These are phyloP conservation scores for Boletus insuetus DNA, from an alignment of 768 basidiomycete species.

Conservation along the genomic window DNA sequence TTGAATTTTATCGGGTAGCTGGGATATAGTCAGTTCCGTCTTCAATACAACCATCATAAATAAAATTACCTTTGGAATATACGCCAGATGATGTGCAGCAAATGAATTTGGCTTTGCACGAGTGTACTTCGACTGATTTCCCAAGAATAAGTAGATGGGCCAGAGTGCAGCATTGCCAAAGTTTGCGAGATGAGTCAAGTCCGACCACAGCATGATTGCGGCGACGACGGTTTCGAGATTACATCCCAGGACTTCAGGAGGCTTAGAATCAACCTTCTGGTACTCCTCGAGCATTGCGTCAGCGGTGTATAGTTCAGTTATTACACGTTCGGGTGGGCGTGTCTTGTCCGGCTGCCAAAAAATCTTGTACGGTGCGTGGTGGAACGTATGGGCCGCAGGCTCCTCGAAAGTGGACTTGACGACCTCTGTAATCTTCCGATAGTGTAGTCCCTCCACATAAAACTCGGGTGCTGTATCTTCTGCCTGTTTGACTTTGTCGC, in stretches of 20 bases:
- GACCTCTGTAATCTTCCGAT: conserved; percentile 21
- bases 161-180: conserved; percentile 17
- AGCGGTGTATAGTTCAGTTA: neutral
- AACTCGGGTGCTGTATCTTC: neutral
- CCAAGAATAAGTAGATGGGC: conserved; percentile 14
- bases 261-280: neutral
- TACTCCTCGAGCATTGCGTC: neutral
- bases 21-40: no score
- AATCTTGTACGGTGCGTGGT: conserved; percentile 14
- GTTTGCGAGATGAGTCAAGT: conserved; percentile 22
- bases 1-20: neutral
- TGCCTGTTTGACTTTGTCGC: neutral
- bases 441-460: conserved; percentile 22
- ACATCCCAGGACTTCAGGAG: neutral
- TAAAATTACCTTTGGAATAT: neutral
- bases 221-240: conserved; percentile 3
- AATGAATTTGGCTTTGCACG: neutral
- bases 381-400: conserved; percentile 10
- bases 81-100: neutral
- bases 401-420: conserved; percentile 23
- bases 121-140: conserved; percentile 2
- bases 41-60: no score
- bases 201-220: conserved; percentile 24
- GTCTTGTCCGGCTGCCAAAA: conserved; percentile 4
- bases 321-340: neutral